Evolutionary conservation across 2,329 filamentous ascomycete genomes (phyloP).

Genomic region (Scytalidium sp.): DNA sequence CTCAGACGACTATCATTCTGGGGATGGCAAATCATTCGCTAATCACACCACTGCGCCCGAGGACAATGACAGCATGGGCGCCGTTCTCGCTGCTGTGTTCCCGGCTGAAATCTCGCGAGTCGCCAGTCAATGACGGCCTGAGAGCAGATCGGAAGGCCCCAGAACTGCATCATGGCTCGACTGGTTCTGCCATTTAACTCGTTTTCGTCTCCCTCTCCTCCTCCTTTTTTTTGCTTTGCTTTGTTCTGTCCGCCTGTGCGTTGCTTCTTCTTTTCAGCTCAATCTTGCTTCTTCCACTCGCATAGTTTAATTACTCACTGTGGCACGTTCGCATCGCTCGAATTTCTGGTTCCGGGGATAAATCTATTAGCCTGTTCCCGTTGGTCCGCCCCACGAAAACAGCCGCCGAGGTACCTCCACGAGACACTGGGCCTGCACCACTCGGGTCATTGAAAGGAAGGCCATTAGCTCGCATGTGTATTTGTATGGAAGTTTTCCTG

Average conservation of each 20-base stretch:
- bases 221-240: no score
- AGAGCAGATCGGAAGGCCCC: background rate
- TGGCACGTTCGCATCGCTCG: no score
- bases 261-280: no score
- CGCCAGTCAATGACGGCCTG: background rate
- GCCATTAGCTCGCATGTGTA: background rate
- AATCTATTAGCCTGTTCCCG: background rate
- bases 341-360: no score
- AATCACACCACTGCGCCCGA: background rate
- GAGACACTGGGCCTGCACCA: background rate
- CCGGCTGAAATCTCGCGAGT: background rate
- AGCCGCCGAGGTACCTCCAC: background rate
- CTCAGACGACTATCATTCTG: no score
- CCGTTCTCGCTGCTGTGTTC: no score
- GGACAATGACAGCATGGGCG: background rate
- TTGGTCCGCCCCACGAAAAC: background rate
- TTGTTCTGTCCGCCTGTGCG: no score
- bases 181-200: no score
- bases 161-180: background rate
- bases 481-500: background rate
- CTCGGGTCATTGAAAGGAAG: background rate
- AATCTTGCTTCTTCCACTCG: no score
- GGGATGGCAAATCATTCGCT: background rate
- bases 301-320: no score
- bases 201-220: no score